These are phyloP conservation scores for Mimosa pudica DNA, from an alignment of 306 rosid species.

Conservation along the genomic window DNA sequence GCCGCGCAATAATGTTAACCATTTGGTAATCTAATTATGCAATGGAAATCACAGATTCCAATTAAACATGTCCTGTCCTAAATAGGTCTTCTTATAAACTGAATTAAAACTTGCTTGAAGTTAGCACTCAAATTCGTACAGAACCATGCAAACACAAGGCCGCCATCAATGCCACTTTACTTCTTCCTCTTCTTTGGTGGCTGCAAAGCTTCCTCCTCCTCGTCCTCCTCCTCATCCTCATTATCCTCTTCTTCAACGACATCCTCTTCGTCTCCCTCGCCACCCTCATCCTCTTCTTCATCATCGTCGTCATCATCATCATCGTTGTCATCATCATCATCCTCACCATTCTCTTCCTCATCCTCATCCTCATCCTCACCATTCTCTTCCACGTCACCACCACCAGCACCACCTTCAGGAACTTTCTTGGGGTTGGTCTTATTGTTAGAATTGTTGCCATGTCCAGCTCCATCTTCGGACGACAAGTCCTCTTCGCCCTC, in stretches of 20 bases:
- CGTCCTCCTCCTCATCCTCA: constrained; percentile 63
- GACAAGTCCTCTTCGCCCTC: constrained; percentile 85
- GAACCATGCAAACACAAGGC: constrained; percentile 46
- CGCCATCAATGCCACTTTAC: constrained; percentile 39
- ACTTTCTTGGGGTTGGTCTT: constrained; percentile 73
- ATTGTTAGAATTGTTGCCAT: constrained; percentile 60
- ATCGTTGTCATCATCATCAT: constrained; percentile 38
- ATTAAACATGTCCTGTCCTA: constrained; percentile 63
- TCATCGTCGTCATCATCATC: constrained; percentile 34
- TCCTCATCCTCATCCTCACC: constrained; percentile 74
- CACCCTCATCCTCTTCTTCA: constrained; percentile 46
- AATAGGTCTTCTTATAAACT: constrained; percentile 51
- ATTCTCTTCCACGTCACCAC: constrained; percentile 56
- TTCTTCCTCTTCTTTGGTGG: constrained; percentile 98
- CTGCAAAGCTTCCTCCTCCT: constrained; percentile 89
- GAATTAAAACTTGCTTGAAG: constrained; percentile 42
- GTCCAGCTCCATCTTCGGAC: constrained; percentile 73
- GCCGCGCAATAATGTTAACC: constrained; percentile 41
- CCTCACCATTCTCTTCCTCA: constrained; percentile 57
- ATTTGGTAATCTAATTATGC: constrained; percentile 54
- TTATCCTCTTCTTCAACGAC: constrained; percentile 54
- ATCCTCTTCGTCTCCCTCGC: constrained; percentile 58
- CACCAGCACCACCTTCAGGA: constrained; percentile 54
- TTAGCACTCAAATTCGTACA: constrained; percentile 49
- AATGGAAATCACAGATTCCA: constrained; percentile 47